Evolutionary conservation across 352 stramenopile species (phyloP), one percentile per base, ranked within the genome.

Genomic region (Phytopythium delawarense): DNA sequence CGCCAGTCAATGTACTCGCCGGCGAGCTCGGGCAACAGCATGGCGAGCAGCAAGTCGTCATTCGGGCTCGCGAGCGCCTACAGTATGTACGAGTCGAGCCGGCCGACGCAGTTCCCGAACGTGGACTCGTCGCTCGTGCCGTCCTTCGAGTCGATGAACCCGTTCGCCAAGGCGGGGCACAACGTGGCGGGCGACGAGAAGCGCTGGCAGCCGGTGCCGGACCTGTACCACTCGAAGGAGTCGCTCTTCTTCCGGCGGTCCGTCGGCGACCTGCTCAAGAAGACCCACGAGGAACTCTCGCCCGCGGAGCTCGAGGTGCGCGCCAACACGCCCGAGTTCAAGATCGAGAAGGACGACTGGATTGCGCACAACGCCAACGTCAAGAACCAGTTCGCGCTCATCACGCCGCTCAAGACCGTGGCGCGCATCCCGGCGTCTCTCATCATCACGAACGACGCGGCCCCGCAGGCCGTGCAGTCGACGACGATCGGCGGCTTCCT

Each of bases 281-380:
- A 68, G 54, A 81, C 87, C 7, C 84, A 94, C 50, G 83, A 92
- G 45, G 78, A 92, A 58, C 91, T 92, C 48, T 92, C 87, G n/a
- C 79, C 85, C 0, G 74, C 79, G 0, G 86, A 93, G 61, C 69
- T 96, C 21, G 87, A 96, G 69, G 80, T 96, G 44, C 76, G 87
- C n/a, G 87, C 87, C n/a, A 94, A 96, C 63, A 96, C 87, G 23
- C 87, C 87, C 20, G 84, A 96, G 62, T 96, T 91, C 69, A 92
- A 91, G 64, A 78, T 96, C 46, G 76, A 91, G 57, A 79, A 93
- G 62, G 72, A 82, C 61, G 87, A 96, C 67, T 96, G 87, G 87
- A 87, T 96, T 28, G 87, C 87, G 23, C 87, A 96, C 65, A 61
- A 61, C 16, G 55, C 55, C 39, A 61, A 61, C 39, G 55, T 30